Conservation (phyloP, 129 eudicot genomes). For the Lactuca saligna region DNA sequence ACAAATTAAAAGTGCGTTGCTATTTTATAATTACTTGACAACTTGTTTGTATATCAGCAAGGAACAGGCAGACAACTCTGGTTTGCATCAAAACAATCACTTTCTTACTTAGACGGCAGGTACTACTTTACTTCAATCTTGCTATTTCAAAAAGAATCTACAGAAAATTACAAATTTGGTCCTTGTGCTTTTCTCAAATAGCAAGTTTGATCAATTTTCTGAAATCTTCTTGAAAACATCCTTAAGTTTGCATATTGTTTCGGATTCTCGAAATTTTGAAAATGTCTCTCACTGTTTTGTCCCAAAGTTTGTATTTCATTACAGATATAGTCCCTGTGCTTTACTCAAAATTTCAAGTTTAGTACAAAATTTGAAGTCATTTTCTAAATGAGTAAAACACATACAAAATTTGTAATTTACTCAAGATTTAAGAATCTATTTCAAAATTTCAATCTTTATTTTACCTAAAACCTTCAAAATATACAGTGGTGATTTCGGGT, state of each 20-base stretch:
- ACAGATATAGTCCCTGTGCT: too few relatives aligned
- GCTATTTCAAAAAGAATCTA: not conserved
- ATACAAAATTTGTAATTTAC: too few relatives aligned
- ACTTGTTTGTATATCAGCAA: constrained; percentile 45
- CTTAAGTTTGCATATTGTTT: not conserved
- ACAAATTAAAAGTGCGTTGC: not conserved
- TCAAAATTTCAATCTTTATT: not conserved
- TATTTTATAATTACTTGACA: not conserved
- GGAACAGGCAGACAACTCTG: constrained; percentile 63
- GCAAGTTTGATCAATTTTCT: not conserved
- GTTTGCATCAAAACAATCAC: constrained; percentile 80
- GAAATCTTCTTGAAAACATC: constrained; percentile 66
- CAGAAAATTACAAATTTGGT: not conserved
- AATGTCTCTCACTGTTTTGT: too few relatives aligned
- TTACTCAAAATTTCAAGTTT: too few relatives aligned
- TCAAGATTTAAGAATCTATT: too few relatives aligned
- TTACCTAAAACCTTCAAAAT: not conserved
- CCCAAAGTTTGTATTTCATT: too few relatives aligned
- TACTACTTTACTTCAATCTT: not conserved
- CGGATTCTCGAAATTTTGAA: too few relatives aligned
- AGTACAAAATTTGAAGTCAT: too few relatives aligned
- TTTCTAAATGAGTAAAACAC: not conserved
- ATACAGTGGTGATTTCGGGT: constrained; percentile 93
- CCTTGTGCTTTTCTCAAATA: not conserved
- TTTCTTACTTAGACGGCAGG: constrained; percentile 83